phyloP scores from a whole-genome alignment of 495 filamentous ascomycete genomes.

The Lasiosphaeriaceae sp. region DNA sequence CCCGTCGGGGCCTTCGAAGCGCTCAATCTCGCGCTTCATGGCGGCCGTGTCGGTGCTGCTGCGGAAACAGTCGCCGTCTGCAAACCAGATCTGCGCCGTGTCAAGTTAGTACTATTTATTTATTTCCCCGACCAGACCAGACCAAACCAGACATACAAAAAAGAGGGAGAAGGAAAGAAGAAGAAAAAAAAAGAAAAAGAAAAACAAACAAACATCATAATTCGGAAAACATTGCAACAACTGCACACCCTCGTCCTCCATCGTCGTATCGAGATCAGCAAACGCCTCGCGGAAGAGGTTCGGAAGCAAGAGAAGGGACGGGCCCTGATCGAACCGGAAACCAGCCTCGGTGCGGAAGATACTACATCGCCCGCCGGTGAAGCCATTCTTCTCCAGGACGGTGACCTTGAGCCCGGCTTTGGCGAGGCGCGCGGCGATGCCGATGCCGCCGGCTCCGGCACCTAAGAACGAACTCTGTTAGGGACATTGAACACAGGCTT shows the following conservation, averaged over 20 bases:
- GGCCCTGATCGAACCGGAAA: constrained; percentile 69
- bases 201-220: constrained; percentile 52
- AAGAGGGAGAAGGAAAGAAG: background rate
- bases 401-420: constrained; percentile 62
- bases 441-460: constrained; percentile 64
- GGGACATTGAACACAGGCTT: too few relatives aligned
- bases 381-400: constrained; percentile 64
- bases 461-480: too few relatives aligned
- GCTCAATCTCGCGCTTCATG: constrained; percentile 66
- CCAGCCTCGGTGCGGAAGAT: constrained; percentile 48
- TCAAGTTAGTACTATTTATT: too few relatives aligned
- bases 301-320: constrained; percentile 64
- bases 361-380: constrained; percentile 62
- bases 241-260: constrained; percentile 55
- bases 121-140: background rate
- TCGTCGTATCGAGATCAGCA: constrained; percentile 56
- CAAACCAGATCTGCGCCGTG: constrained; percentile 39
- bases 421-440: constrained; percentile 63
- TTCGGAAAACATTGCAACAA: constrained; percentile 67
- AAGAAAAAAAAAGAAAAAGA: background rate
- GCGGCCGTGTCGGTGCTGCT: constrained; percentile 55
- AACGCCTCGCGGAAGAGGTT: constrained; percentile 62
- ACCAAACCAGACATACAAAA: background rate
- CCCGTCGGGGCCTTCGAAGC: constrained; percentile 60
- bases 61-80: constrained; percentile 55